phyloP scores from a whole-genome alignment of 495 filamentous ascomycete genomes.

The Daldinia concentrica region DNA sequence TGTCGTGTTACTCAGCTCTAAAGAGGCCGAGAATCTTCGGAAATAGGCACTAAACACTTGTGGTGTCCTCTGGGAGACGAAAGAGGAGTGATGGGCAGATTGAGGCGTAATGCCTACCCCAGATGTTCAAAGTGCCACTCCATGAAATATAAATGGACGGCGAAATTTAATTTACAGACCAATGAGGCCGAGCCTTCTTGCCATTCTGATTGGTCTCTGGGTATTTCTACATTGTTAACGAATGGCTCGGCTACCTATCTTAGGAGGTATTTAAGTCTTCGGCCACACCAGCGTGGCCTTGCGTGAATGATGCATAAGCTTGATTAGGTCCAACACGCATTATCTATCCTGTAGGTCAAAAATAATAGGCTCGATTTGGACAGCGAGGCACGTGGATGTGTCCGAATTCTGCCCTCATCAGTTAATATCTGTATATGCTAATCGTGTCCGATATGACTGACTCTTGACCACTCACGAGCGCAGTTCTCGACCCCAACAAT shows the following conservation, averaged over 20 bases:
- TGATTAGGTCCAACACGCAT: slow-evolving; percentile 24
- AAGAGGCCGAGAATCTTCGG: slow-evolving; percentile 38
- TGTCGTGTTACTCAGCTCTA: slow-evolving; percentile 24
- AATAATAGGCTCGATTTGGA: slow-evolving; percentile 34
- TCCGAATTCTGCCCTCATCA: slow-evolving; percentile 25
- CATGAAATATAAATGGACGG: slow-evolving; percentile 36
- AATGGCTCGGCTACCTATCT: slow-evolving; percentile 35
- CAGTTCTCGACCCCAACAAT: slow-evolving; percentile 23
- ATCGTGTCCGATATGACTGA: slow-evolving; percentile 15
- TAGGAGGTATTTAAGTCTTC: slow-evolving; percentile 20
- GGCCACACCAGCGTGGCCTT: slow-evolving; percentile 23
- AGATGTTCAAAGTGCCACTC: slow-evolving; percentile 23
- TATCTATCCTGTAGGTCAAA: slow-evolving; percentile 24
- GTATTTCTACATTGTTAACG: slow-evolving; percentile 20
- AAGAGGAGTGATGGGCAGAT: slow-evolving; percentile 36
- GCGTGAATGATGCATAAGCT: slow-evolving; percentile 20
- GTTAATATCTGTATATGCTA: slow-evolving; percentile 39
- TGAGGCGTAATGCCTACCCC: slow-evolving; percentile 32
- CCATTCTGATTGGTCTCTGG: slow-evolving; percentile 32
- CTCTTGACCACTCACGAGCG: slow-evolving; percentile 32
- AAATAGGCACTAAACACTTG: slow-evolving; percentile 24
- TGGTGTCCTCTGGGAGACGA: slow-evolving; percentile 18
- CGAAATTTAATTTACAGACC: slow-evolving; percentile 42
- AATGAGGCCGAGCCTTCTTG: slow-evolving; percentile 34
- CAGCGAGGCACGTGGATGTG: slow-evolving; percentile 32